phyloP scores from a whole-genome alignment of 805 yeast species.

The Candida pseudofarinosa region DNA sequence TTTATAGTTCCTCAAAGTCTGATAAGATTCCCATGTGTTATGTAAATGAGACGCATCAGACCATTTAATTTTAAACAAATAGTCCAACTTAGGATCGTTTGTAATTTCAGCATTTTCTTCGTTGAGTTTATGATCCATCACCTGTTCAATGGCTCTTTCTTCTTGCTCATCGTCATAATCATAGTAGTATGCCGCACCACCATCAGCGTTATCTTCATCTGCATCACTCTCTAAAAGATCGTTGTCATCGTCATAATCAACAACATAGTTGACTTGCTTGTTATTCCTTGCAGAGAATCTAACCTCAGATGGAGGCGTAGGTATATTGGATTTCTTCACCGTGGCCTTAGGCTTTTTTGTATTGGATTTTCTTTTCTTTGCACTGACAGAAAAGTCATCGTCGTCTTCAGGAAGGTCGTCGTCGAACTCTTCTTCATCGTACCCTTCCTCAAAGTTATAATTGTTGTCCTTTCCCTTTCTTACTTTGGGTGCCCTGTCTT shows the following conservation, averaged over 20 bases:
- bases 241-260: constrained; percentile 64
- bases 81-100: constrained; percentile 55
- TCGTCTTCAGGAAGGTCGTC: constrained; percentile 15
- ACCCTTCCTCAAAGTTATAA: constrained; percentile 17
- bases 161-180: constrained; percentile 27
- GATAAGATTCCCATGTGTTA: constrained; percentile 87
- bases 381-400: constrained; percentile 16
- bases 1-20: constrained; percentile 45
- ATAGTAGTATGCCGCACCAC: constrained; percentile 30
- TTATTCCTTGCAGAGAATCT: constrained; percentile 75
- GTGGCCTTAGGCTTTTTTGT: constrained; percentile 36
- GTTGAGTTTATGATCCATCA: constrained; percentile 37
- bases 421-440: constrained; percentile 10
- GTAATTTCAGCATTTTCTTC: constrained; percentile 37
- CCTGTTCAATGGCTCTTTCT: constrained; percentile 33
- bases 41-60: constrained; percentile 82
- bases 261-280: constrained; percentile 68
- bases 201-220: constrained; percentile 28
- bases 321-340: constrained; percentile 9
- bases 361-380: constrained; percentile 14
- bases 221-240: constrained; percentile 48
- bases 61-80: constrained; percentile 76
- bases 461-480: constrained; percentile 14
- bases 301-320: constrained; percentile 37
- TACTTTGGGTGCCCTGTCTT: constrained; percentile 24